phyloP scores from a whole-genome alignment of 2,329 filamentous ascomycete genomes.

The Aspergillus tubingensis region DNA sequence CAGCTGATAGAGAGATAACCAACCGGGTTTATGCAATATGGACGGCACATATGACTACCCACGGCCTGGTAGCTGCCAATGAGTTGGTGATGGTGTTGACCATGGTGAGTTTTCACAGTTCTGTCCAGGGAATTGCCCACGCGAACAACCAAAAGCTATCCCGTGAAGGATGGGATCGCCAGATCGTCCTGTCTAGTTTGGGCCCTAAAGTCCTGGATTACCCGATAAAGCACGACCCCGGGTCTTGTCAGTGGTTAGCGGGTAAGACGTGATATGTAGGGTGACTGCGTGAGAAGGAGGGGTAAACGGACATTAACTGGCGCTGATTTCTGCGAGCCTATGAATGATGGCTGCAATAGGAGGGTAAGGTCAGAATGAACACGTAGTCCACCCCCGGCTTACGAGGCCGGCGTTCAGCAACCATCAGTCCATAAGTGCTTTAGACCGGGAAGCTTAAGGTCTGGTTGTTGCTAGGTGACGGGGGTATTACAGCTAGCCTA shows the following conservation, averaged over 20 bases:
- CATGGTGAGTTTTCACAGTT: neutral
- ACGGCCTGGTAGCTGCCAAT: neutral
- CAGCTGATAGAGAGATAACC: neutral
- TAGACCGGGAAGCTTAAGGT: neutral
- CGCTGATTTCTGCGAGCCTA: slow-evolving; percentile 2
- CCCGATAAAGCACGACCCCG: slow-evolving; percentile 3
- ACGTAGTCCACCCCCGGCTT: slow-evolving; percentile 5
- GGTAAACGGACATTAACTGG: slow-evolving; percentile 7
- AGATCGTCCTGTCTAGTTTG: slow-evolving; percentile 19
- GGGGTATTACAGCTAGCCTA: neutral
- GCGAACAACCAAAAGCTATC: slow-evolving; percentile 17
- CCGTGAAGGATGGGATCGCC: slow-evolving; percentile 19
- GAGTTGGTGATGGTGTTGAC: neutral
- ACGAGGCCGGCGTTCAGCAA: slow-evolving; percentile 4
- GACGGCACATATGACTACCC: neutral
- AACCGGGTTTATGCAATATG: neutral
- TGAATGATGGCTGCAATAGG: neutral
- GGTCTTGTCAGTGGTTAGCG: slow-evolving; percentile 8
- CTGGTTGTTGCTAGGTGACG: neutral
- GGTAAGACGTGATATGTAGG: slow-evolving; percentile 10
- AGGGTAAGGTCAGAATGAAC: neutral
- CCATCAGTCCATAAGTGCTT: neutral
- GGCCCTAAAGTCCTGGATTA: slow-evolving; percentile 3
- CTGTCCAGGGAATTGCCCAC: neutral
- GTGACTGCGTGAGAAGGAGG: slow-evolving; percentile 11